Base-by-base conservation (phyloP, 192 early-diverging fungal species). In the Allomyces arbusculus region DNA sequence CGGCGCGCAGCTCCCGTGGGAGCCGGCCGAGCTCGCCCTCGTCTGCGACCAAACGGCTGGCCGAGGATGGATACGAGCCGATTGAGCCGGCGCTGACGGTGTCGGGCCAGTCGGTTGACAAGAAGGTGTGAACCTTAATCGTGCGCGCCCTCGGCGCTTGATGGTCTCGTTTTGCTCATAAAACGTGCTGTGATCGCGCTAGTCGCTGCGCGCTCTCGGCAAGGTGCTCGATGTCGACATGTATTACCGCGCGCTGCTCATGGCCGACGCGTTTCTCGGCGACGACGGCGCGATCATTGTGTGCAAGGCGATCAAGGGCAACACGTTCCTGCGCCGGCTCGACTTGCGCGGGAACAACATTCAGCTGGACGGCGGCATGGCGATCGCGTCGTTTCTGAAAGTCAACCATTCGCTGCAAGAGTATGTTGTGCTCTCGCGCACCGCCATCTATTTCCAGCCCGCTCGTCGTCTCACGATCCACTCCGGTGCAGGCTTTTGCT, bases 341-440 rank as follows among this genome's bases (percentile, higher is more conserved):
- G 76, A 83, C 65, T 64, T 83, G 23, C 73, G 79, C 1, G 82
- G 79, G 63, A 83, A 81, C 69, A 78, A 75, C 65, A 83, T 83
- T 24, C 69, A 79, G 20, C 66, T 73, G 23, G 82, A 83, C 68
- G 82, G 82, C n/a, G 78, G 79, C 20, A 78, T 71, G 23, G 82
- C 82, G 25, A 23, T 83, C 2, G 76, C 68, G 3, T 78, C 81
- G 66, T 80, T 83, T 79, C 71, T 83, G 0, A 78, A 79, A 64
- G 72, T 81, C 63, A 83, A 83, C 70, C 33, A 66, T 6, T 40
- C 70, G 10, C 63, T 83, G 19, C 69, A 79, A 68, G 67, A 67
- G 69, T 76, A 23, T 0, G 62, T 43, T 19, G 3, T 19, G 3
- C 33, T 40, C 33, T 40, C 33, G 5, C 7, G 2, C 0, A 3